Base-by-base conservation (phyloP, 1,139 yeast genomes). In the Yamadazyma membranifaciens region DNA sequence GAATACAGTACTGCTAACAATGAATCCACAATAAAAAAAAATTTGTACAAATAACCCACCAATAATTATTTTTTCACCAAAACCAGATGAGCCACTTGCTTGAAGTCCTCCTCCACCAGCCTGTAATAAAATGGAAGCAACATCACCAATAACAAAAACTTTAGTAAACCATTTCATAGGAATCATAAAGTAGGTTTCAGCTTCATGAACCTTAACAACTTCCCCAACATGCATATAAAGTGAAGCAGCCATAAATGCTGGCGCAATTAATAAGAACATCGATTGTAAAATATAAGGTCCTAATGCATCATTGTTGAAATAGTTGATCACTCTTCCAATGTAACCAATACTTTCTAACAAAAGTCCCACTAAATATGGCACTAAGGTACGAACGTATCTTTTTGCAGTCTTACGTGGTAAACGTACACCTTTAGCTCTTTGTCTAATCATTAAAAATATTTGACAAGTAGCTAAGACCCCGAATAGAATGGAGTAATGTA, bases 141-240 rank as follows among this genome's bases (percentile, higher is more conserved):
- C 56, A 55, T 73, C 79, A 28, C 76, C 75, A 16, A 51, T 26
- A n/a, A 73, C 75, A 55, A 73, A 73, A 16, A 67, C 47, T 16
- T 57, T 54, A n/a, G 77, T 69, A 36, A 64, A 53, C 42, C 52
- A 59, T 37, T 54, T 56, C 3, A 60, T 44, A 3, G 63, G 60
- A 37, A 71, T 55, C 4, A 67, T 44, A 31, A 66, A 60, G 31
- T 54, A 44, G 4, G 48, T 39, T 33, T 58, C 59, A 14, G 65
- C 65, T 26, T 53, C 50, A 38, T 67, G 42, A 13, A 50, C 39
- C 20, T 44, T 46, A 13, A 69, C 49, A 39, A 73, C 43, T 36
- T 69, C 56, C 14, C 71, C 73, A 40, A 73, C 63, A 2, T 60
- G 38, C 77, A 73, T 72, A 50, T 73, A 73, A 34, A 70, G 60